Evolutionary conservation across 805 yeast species (phyloP).

Genomic region (Candida maltosa): DNA sequence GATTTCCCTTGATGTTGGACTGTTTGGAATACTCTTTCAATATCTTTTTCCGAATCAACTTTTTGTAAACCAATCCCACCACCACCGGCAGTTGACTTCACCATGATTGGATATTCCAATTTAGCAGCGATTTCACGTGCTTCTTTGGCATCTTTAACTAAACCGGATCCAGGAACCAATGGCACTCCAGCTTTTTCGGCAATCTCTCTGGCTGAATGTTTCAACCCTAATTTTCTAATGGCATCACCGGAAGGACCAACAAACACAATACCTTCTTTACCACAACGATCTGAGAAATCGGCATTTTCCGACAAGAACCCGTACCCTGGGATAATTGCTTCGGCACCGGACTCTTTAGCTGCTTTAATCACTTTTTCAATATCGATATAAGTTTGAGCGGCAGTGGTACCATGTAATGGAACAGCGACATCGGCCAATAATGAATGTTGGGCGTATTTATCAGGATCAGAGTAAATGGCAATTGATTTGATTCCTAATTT

Average conservation of each 20-base stretch:
- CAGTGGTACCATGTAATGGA: slow-evolving; percentile 74
- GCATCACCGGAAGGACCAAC: slow-evolving; percentile 98
- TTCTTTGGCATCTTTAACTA: slow-evolving; percentile 67
- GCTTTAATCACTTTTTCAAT: slow-evolving; percentile 83
- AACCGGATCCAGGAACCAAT: slow-evolving; percentile 93
- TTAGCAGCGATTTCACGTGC: slow-evolving; percentile 73
- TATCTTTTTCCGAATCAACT: slow-evolving; percentile 78
- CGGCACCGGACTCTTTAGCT: slow-evolving; percentile 78
- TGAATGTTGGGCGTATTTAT: slow-evolving; percentile 85
- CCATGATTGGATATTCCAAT: slow-evolving; percentile 88
- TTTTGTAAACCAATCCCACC: slow-evolving; percentile 98
- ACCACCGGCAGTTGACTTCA: slow-evolving; percentile 97
- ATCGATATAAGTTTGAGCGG: slow-evolving; percentile 87
- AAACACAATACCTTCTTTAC: slow-evolving; percentile 76
- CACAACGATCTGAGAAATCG: slow-evolving; percentile 88
- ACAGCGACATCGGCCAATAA: slow-evolving; percentile 77
- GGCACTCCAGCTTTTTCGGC: slow-evolving; percentile 93
- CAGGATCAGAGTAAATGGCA: slow-evolving; percentile 90
- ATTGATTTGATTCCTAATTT: slow-evolving; percentile 74
- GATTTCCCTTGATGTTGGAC: slow-evolving; percentile 93
- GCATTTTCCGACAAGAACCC: slow-evolving; percentile 97
- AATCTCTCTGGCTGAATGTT: slow-evolving; percentile 94
- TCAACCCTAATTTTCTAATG: slow-evolving; percentile 84
- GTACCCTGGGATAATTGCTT: slow-evolving; percentile 97
- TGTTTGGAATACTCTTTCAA: slow-evolving; percentile 80